Conservation (phyloP, 2,329 filamentous ascomycete species). For the Daldinia sp. region DNA sequence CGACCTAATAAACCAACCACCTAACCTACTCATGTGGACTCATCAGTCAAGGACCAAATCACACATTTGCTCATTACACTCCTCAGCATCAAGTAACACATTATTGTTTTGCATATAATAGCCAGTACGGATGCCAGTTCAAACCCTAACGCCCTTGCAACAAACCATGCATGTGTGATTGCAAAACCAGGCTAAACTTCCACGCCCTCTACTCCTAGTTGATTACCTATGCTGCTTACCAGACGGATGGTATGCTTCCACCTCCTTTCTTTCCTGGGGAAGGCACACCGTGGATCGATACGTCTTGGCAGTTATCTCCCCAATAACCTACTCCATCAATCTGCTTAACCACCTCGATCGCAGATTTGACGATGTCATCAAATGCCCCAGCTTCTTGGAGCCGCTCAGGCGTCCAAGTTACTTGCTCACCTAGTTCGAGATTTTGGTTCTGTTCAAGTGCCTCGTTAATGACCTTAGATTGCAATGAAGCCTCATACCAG, state of each 20-base stretch:
- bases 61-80: too few species aligned
- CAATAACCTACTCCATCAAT: constrained; percentile 45
- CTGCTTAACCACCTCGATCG: constrained; percentile 38
- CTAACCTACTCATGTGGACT: not conserved
- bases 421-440: constrained; percentile 41
- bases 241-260: not conserved
- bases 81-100: too few species aligned
- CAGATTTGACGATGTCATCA: constrained; percentile 37
- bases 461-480: constrained; percentile 32
- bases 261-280: not conserved
- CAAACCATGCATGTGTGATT: not conserved
- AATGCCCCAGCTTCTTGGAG: constrained; percentile 37
- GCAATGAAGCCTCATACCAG: constrained; percentile 43
- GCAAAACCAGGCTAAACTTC: not conserved
- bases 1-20: not conserved
- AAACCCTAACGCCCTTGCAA: not conserved
- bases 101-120: too few species aligned
- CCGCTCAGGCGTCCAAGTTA: constrained; percentile 37
- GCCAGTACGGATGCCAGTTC: not conserved
- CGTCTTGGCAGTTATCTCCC: constrained; percentile 41
- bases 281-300: constrained; percentile 10
- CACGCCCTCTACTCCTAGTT: not conserved
- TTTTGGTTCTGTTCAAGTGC: constrained; percentile 41
- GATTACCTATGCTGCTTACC: not conserved
- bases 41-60: not conserved